These are phyloP conservation scores for maize (Zea mays) DNA, from an alignment of 176 grass and related monocot species.

Conservation along the genomic window DNA sequence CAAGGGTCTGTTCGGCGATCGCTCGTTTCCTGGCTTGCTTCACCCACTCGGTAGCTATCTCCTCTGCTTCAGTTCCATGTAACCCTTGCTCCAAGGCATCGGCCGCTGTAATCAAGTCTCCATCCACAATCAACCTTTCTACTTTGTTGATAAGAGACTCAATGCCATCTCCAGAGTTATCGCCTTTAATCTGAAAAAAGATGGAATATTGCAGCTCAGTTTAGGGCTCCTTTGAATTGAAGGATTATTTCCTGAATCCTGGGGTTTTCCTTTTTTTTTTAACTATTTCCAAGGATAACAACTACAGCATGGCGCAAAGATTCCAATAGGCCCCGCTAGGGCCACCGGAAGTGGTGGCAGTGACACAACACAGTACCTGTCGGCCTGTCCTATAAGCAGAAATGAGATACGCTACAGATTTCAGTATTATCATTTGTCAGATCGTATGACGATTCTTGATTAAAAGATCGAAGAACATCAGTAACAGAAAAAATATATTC, in stretches of 20 bases:
- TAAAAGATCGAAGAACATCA: constrained; percentile 9
- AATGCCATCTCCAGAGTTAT: constrained; percentile 68
- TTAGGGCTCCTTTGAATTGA: neutral
- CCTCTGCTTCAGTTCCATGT: constrained; percentile 68
- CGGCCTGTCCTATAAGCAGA: neutral
- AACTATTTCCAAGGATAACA: neutral
- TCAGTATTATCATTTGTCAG: constrained; percentile 11
- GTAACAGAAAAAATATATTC: constrained; percentile 8
- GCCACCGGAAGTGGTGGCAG: neutral
- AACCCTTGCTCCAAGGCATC: constrained; percentile 75
- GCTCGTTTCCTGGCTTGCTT: constrained; percentile 72
- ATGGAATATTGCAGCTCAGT: constrained; percentile 34
- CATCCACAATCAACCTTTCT: constrained; percentile 63
- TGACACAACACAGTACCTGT: constrained; percentile 6
- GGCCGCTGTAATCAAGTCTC: constrained; percentile 76
- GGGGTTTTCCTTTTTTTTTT: no score
- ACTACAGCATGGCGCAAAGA: no score
- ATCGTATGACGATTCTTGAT: constrained; percentile 6
- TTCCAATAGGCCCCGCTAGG: neutral
- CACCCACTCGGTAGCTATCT: constrained; percentile 69
- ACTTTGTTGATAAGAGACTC: constrained; percentile 78
- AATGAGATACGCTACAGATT: constrained; percentile 4
- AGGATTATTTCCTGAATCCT: no score
- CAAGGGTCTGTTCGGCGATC: constrained; percentile 83
- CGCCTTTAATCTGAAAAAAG: constrained; percentile 75